A percentile compares a stretch with the other conserved stretches of the same genome.
Evolutionary conservation across 208 protist species (phyloP).

Genomic region (Leishmania guyanensis): DNA sequence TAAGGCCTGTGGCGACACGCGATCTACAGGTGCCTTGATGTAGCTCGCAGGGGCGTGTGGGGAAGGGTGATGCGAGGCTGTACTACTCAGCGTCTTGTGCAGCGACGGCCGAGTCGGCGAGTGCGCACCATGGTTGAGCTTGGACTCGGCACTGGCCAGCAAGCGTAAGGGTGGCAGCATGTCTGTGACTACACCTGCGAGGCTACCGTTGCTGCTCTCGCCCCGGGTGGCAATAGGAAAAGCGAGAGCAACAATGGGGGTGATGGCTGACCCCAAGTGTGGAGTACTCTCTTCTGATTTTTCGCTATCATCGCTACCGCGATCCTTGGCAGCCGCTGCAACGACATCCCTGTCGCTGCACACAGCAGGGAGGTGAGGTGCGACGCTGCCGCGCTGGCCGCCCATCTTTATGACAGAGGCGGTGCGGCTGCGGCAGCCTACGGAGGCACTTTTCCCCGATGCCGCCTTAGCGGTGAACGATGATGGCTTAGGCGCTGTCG

Average conservation of each 20-base stretch:
- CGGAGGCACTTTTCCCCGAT: neutral
- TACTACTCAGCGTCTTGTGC: neutral
- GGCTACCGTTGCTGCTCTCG: neutral
- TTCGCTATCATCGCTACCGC: neutral
- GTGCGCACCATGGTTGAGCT: neutral
- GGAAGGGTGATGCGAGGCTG: neutral
- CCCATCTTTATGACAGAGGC: neutral
- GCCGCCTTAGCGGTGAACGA: neutral
- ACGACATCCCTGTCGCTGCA: neutral
- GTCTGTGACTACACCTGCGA: neutral
- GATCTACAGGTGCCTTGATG: neutral
- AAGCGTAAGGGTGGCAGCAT: neutral
- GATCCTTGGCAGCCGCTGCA: neutral
- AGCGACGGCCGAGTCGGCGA: neutral
- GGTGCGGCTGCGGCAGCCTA: neutral
- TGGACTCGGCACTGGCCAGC: neutral
- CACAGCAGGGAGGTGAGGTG: slow-evolving; percentile 1
- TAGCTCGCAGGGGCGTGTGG: neutral
- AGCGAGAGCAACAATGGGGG: neutral
- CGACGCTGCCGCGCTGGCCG: neutral
- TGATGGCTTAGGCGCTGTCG: neutral
- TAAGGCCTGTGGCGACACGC: neutral
- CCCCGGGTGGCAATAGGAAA: neutral
- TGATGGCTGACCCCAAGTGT: neutral
- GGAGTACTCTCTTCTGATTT: neutral